phyloP scores from a whole-genome alignment of 73 alveolate genomes.

The Paramecium biaurelia region DNA sequence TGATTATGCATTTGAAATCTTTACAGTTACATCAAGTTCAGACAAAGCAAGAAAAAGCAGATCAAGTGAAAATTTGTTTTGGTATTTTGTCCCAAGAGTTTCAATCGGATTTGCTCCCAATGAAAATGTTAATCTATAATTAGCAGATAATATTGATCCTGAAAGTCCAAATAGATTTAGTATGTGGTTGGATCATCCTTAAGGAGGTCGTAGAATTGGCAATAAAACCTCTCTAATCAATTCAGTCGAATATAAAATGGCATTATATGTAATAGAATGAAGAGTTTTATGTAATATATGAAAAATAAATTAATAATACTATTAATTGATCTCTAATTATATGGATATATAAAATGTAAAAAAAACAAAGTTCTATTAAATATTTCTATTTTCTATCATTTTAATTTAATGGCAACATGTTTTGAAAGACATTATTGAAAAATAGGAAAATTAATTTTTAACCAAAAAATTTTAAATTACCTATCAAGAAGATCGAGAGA shows the following conservation, averaged over 20 bases:
- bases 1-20: neutral
- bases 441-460: too few species aligned
- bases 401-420: too few species aligned
- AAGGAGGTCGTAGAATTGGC: slow-evolving; percentile 11
- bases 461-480: too few species aligned
- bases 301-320: neutral
- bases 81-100: neutral
- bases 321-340: too few species aligned
- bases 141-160: neutral
- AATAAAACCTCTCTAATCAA: neutral
- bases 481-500: too few species aligned
- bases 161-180: neutral
- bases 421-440: too few species aligned
- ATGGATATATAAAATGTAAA: too few species aligned
- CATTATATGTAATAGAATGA: neutral
- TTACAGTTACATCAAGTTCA: neutral
- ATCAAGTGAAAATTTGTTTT: neutral
- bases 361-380: too few species aligned
- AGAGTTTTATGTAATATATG: neutral
- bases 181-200: neutral
- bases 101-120: neutral
- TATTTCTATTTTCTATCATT: too few species aligned
- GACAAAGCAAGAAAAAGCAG: neutral
- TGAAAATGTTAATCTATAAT: neutral
- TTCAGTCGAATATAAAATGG: neutral